Conservation (phyloP, 108 stramenopile genomes). For the Cyclotella kingstonii region DNA sequence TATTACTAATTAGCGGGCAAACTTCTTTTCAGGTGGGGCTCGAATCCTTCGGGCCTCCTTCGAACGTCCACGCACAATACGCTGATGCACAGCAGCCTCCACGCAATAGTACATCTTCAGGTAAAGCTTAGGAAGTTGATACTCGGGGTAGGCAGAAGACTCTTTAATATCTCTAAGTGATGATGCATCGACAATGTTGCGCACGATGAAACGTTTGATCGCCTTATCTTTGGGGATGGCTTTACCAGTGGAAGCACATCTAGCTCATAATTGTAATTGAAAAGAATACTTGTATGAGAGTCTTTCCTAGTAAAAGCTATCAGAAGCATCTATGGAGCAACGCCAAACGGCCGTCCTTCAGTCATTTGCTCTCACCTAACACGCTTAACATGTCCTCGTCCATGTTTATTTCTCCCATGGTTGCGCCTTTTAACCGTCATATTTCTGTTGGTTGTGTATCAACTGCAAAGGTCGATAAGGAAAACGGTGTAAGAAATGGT, state of each 20-base stretch:
- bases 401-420: conserved; percentile 99
- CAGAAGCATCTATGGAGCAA: no score
- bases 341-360: no score
- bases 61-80: conserved; percentile 98
- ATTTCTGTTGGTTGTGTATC: no score
- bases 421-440: conserved; percentile 99
- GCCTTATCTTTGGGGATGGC: conserved; percentile 99
- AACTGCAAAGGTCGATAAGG: no score
- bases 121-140: conserved; percentile 99
- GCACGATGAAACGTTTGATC: conserved; percentile 99
- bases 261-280: conserved; percentile 17
- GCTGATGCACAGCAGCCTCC: conserved; percentile 99
- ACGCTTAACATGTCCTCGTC: conserved; percentile 99
- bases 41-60: conserved; percentile 89
- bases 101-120: conserved; percentile 99
- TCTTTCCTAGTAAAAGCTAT: no score
- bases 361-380: conserved; percentile 89
- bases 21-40: conserved; percentile 81
- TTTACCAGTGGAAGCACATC: conserved; percentile 97
- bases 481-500: no score
- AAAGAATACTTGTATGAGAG: neutral
- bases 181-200: conserved; percentile 99
- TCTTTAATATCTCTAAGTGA: conserved; percentile 98
- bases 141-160: conserved; percentile 98
- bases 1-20: conserved; percentile 32